phyloP scores from a whole-genome alignment of 176 grass and related monocot genomes.

The Echinochloa phyllopogon region DNA sequence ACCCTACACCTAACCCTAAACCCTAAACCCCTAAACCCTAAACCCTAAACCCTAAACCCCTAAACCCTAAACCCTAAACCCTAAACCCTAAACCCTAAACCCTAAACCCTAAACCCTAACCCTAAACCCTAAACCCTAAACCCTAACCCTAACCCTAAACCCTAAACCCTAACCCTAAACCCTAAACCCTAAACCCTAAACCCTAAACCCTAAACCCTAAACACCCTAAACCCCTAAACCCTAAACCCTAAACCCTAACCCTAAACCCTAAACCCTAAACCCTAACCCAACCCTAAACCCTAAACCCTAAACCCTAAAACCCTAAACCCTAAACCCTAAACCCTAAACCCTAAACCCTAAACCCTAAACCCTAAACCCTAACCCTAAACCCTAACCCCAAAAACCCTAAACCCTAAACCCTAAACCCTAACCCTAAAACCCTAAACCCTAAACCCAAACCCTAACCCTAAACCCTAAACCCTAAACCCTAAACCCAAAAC shows the following conservation, averaged over 20 bases:
- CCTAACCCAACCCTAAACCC: constrained; percentile 44
- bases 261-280: constrained; percentile 48
- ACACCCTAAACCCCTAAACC: no score
- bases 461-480: no score
- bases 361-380: constrained; percentile 33
- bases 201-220: constrained; percentile 38
- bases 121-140: constrained; percentile 32
- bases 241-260: constrained; percentile 43
- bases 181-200: constrained; percentile 44
- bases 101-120: constrained; percentile 18
- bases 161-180: constrained; percentile 39
- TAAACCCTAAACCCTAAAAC: constrained; percentile 47
- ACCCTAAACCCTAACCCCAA: background rate
- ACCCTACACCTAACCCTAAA: constrained; percentile 35
- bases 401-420: no score
- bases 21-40: constrained; percentile 43
- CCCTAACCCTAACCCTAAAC: constrained; percentile 25
- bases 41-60: constrained; percentile 37
- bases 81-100: constrained; percentile 35
- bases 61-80: constrained; percentile 32
- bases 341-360: constrained; percentile 47
- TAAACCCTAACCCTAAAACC: no score
- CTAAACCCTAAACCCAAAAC: no score
- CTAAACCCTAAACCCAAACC: no score
- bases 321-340: constrained; percentile 54